Conservation (phyloP, 257 asterid species). For the Ehretia macrophylla region DNA sequence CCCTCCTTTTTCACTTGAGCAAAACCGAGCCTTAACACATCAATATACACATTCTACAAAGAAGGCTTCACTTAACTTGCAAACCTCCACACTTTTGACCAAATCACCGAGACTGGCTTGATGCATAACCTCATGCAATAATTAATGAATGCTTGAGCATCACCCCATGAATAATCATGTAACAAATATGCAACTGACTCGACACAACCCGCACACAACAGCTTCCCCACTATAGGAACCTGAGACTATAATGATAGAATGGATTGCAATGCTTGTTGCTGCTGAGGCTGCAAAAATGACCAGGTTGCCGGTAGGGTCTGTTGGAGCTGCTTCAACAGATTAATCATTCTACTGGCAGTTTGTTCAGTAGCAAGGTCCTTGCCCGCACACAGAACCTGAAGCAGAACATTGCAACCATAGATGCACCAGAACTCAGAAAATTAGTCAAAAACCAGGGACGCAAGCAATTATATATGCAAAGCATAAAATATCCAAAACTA, state of each 20-base stretch:
- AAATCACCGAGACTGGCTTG: background rate
- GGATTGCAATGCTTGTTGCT: slow-evolving; percentile 73
- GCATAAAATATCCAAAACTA: too few species aligned
- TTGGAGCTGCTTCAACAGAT: slow-evolving; percentile 78
- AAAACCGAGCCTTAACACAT: slow-evolving; percentile 19
- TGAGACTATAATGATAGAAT: slow-evolving; percentile 48
- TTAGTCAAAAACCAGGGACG: background rate
- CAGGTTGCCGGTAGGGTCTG: slow-evolving; percentile 76
- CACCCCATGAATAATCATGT: background rate
- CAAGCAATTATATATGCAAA: background rate
- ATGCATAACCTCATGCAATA: background rate
- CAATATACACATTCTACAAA: slow-evolving; percentile 45
- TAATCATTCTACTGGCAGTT: slow-evolving; percentile 75
- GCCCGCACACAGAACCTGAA: slow-evolving; percentile 78
- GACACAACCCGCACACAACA: background rate
- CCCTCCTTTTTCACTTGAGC: slow-evolving; percentile 13
- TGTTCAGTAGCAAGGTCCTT: slow-evolving; percentile 87
- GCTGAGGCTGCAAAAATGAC: slow-evolving; percentile 90
- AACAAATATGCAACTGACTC: background rate
- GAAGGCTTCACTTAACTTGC: slow-evolving; percentile 13
- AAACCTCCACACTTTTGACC: slow-evolving; percentile 24
- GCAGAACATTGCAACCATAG: background rate
- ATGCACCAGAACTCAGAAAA: background rate
- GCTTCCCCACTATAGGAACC: background rate
- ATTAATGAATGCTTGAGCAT: background rate